Evolutionary conservation across 2,329 filamentous ascomycete species (phyloP), one percentile per base, ranked within the genome.

Genomic region (Didymella pomorum): DNA sequence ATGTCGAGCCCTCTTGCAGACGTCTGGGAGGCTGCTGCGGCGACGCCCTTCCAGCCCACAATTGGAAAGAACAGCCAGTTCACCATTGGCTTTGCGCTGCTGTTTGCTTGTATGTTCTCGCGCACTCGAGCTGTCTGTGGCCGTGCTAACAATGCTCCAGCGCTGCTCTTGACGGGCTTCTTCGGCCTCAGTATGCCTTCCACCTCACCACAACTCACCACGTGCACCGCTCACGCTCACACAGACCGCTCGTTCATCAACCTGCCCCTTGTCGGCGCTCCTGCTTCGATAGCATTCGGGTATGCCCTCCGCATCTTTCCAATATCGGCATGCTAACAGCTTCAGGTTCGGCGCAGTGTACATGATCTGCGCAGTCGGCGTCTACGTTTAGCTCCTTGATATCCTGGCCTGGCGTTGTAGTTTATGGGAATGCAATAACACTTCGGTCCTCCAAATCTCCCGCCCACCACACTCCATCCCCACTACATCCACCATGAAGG

Each of bases 321-420:
- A n/a, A 11, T 23, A 9, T 16, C 42, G 25, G 6, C 46, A 39
- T 48, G 47, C 57, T 52, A 23, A 41, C 46, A 33, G 44, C 25
- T 44, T n/a, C 37, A 97, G 94, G 49, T 91, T 97, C 78, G 95
- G 95, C 70, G 89, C 94, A 49, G 93, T 99, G 44, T 97, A 95
- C 81, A 97, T 97, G 90, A 98, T 99, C 81, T 99, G 95, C 80
- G 95, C 93, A 60, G 95, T 95, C 76, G 95, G 95, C 77, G 95
- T 99, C 75, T 98, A 99, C 88, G 92, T 99, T 78, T 99, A 87
- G 80, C 56, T 52, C n/a, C 47, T 43, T 56, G 52, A 61, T 61
- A 52, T 61, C 51, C 62, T 64, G 59, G 59, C 57, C 63, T 63
- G 70, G 70, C 71, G 70, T 72, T 74, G 71, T 77, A 76, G 69